Percentiles rank a stretch among this genome's conserved stretches.
These are phyloP conservation scores for Austroboletus olivaceoglutinosus DNA, from an alignment of 1,284 basidiomycete species.

Conservation along the genomic window DNA sequence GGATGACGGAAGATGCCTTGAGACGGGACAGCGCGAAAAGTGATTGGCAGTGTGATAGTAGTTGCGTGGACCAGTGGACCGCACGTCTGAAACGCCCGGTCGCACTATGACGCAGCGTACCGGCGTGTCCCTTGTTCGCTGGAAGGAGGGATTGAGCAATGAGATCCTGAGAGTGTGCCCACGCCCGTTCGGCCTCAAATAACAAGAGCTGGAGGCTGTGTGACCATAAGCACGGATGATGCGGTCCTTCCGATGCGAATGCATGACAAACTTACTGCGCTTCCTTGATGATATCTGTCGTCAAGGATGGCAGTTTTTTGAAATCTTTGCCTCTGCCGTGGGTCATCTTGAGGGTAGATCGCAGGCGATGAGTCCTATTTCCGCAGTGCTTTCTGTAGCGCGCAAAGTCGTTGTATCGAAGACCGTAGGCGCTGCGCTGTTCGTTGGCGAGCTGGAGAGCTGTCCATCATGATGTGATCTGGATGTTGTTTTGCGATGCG, in stretches of 20 bases:
- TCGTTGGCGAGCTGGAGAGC: slow-evolving; percentile 84
- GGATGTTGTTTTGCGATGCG: not conserved
- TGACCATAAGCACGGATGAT: slow-evolving; percentile 15
- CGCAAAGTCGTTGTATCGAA: slow-evolving; percentile 84
- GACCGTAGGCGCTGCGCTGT: slow-evolving; percentile 87
- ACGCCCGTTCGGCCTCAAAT: slow-evolving; percentile 89
- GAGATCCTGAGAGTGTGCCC: slow-evolving; percentile 86
- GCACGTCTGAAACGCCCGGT: slow-evolving; percentile 83
- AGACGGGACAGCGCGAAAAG: slow-evolving; percentile 56
- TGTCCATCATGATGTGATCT: slow-evolving; percentile 29
- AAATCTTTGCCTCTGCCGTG: slow-evolving; percentile 89
- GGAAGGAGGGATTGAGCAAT: slow-evolving; percentile 54
- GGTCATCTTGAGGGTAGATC: slow-evolving; percentile 80
- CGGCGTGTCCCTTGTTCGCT: slow-evolving; percentile 49
- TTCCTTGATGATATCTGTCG: slow-evolving; percentile 65
- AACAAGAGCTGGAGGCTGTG: slow-evolving; percentile 77
- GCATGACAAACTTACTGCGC: slow-evolving; percentile 65
- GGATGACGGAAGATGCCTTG: slow-evolving; percentile 55
- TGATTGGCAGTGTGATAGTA: slow-evolving; percentile 72
- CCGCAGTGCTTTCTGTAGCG: slow-evolving; percentile 85
- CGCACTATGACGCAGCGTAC: slow-evolving; percentile 67
- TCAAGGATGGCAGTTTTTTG: slow-evolving; percentile 73
- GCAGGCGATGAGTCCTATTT: slow-evolving; percentile 85
- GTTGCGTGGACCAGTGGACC: slow-evolving; percentile 78
- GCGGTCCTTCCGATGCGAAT: not conserved